These are phyloP conservation scores for Neohortaea acidophila DNA, from an alignment of 495 filamentous ascomycete genomes.

Conservation along the genomic window DNA sequence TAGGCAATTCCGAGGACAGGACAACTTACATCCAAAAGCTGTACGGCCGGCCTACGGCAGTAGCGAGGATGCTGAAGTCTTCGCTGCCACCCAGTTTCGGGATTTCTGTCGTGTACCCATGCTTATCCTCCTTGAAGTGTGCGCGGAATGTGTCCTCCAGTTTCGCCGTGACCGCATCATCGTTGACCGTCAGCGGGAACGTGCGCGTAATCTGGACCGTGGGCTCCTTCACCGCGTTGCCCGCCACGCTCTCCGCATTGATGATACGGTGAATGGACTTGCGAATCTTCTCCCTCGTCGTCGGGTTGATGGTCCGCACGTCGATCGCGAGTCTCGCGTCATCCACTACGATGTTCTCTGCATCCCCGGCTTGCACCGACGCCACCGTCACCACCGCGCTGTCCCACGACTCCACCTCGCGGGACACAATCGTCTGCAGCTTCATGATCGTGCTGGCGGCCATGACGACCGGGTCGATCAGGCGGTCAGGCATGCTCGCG, in stretches of 20 bases:
- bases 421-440: slow-evolving; percentile 40
- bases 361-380: slow-evolving; percentile 36
- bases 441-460: slow-evolving; percentile 37
- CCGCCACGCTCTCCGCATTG: slow-evolving; percentile 37
- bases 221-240: slow-evolving; percentile 29
- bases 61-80: slow-evolving; percentile 43
- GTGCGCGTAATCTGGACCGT: slow-evolving; percentile 24
- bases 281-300: slow-evolving; percentile 31
- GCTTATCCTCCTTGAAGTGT: slow-evolving; percentile 29
- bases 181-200: slow-evolving; percentile 40
- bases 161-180: slow-evolving; percentile 27
- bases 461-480: slow-evolving; percentile 43
- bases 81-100: slow-evolving; percentile 31
- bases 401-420: slow-evolving; percentile 38
- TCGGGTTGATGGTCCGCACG: slow-evolving; percentile 30
- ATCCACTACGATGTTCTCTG: slow-evolving; percentile 41
- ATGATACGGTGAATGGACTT: slow-evolving; percentile 37
- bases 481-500: slow-evolving; percentile 34
- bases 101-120: slow-evolving; percentile 13
- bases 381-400: slow-evolving; percentile 40
- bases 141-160: slow-evolving; percentile 30
- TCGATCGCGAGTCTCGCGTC: slow-evolving; percentile 35
- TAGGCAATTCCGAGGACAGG: not conserved
- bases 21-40: slow-evolving; percentile 36
- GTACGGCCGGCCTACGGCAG: slow-evolving; percentile 35